These are phyloP conservation scores for Fusarium odoratissimum DNA, from an alignment of 2,329 filamentous ascomycete genomes.

Conservation along the genomic window DNA sequence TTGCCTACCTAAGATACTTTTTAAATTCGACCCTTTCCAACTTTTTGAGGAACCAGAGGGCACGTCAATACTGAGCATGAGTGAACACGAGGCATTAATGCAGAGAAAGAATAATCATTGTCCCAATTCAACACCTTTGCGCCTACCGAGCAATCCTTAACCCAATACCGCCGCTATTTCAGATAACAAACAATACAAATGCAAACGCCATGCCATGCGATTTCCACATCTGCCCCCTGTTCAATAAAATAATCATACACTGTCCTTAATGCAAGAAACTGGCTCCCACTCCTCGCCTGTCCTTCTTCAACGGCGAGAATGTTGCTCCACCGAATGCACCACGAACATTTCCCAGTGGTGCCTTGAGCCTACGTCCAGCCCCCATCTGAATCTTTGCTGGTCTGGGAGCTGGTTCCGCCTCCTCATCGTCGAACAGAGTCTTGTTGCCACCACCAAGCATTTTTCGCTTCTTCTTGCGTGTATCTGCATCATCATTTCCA, in stretches of 20 bases:
- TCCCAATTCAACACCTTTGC: slow-evolving; percentile 1
- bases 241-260: not conserved
- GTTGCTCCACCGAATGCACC: slow-evolving; percentile 62
- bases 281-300: slow-evolving; percentile 70
- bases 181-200: not conserved
- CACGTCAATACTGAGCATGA: not conserved
- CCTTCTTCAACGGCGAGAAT: slow-evolving; percentile 80
- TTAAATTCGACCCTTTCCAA: not conserved
- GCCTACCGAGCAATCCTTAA: slow-evolving; percentile 5
- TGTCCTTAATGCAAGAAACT: slow-evolving; percentile 64
- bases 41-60: no score
- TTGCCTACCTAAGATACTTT: not conserved
- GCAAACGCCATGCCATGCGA: slow-evolving; percentile 38
- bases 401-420: slow-evolving; percentile 56
- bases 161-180: not conserved
- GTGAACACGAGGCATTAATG: not conserved
- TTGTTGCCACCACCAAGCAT: slow-evolving; percentile 71
- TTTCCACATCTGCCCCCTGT: not conserved
- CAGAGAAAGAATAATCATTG: not conserved
- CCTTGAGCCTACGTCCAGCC: slow-evolving; percentile 47
- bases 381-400: slow-evolving; percentile 50
- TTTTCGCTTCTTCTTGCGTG: slow-evolving; percentile 79
- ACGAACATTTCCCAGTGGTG: slow-evolving; percentile 54
- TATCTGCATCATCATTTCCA: slow-evolving; percentile 51
- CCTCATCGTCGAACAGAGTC: slow-evolving; percentile 78